These are phyloP conservation scores for Apophysomyces elegans DNA, from an alignment of 371 early-diverging fungal species.

Conservation along the genomic window DNA sequence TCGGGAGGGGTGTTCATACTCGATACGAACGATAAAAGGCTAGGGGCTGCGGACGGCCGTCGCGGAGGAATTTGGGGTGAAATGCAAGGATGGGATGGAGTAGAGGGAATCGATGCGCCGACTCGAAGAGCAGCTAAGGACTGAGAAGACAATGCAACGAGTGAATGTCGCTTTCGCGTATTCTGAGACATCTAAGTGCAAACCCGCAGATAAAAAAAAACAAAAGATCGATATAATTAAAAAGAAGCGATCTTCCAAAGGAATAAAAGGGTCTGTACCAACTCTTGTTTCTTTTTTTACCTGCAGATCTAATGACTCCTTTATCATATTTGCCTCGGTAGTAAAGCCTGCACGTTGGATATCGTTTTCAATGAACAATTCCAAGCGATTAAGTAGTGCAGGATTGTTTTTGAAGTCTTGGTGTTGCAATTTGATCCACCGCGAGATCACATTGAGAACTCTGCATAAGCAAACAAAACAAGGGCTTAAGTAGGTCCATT, in stretches of 20 bases:
- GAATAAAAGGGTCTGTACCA: background rate
- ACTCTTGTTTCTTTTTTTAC: conserved; percentile 12
- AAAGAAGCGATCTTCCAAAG: background rate
- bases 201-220: background rate
- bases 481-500: background rate
- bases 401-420: conserved; percentile 59
- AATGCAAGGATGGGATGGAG: background rate
- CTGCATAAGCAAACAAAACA: conserved; percentile 24
- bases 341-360: conserved; percentile 29
- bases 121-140: background rate
- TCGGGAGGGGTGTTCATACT: conserved; percentile 19
- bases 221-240: background rate
- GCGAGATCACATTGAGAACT: conserved; percentile 59
- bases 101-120: conserved; percentile 1
- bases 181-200: conserved; percentile 2
- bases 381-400: conserved; percentile 30
- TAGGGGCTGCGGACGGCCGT: conserved; percentile 15
- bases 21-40: conserved; percentile 15
- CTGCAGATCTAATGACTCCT: conserved; percentile 28
- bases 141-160: conserved; percentile 9
- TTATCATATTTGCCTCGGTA: conserved; percentile 29
- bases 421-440: conserved; percentile 66
- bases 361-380: conserved; percentile 30
- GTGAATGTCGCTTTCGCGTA: conserved; percentile 11
- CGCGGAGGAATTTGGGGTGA: conserved; percentile 7